Base-by-base conservation (phyloP, 805 yeast species). In the Scheffersomyces coipomensis region DNA sequence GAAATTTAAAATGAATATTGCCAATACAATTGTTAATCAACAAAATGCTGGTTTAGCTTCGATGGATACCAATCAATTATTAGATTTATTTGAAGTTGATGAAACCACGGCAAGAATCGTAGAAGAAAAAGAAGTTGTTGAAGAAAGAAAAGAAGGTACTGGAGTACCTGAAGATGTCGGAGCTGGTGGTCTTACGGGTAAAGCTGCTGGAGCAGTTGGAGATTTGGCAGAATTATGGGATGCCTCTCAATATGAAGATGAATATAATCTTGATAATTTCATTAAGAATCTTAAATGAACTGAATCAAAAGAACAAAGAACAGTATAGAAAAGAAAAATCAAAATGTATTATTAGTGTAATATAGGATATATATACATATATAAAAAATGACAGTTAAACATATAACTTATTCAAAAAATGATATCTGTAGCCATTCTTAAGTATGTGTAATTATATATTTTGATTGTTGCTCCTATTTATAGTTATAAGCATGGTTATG, bases 211-310 rank as follows among this genome's bases (percentile, higher is more conserved):
- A 30, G 91, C 93, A 0, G 81, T 88, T 33, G 91, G 90, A 19
- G 96, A 88, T 49, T 71, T 93, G 47, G 91, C 87, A 8, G 97
- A 90, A 53, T 73, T 93, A 40, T 93, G 99, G 99, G 98, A 93
- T 58, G 93, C 88, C 53, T 75, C 86, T 24, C 97, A 93, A 62
- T 93, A 93, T 55, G 96, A 90, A 48, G 99, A 93, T 56, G 99
- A 93, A 68, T 93, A 93, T 63, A 88, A 93, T 55, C 78, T 93
- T 64, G 97, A 91, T 61, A 80, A 85, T 38, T 93, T 93, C 61
- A 91, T 93, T 64, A 86, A 86, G 67, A 84, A 85, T 19, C 74
- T 88, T 45, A 76, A 76, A 48, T 78, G 34, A 33, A 17, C 4
- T 1, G 29, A 35, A 29, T 13, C 19, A 34, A 30, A 22, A 10